Evolutionary conservation across 2,329 filamentous ascomycete species (phyloP).

Genomic region (Colletotrichum falcatum): DNA sequence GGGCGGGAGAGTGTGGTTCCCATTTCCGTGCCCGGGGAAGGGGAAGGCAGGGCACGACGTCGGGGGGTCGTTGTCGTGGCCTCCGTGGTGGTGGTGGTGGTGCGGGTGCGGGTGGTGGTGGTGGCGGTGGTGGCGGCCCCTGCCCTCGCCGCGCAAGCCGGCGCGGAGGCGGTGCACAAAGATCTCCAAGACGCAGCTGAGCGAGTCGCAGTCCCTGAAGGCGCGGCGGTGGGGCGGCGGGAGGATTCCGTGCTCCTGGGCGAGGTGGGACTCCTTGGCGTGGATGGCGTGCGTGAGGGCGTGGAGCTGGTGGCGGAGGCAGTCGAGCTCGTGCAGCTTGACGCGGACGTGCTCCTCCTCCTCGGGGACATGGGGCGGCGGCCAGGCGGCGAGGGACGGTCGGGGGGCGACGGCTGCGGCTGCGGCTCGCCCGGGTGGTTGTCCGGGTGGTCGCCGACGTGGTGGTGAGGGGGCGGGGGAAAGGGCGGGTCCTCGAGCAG

Average conservation of each 20-base stretch:
- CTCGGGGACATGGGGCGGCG: conserved; percentile 40
- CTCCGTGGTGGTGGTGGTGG: neutral
- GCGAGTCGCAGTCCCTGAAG: conserved; percentile 52
- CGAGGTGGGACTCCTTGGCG: conserved; percentile 56
- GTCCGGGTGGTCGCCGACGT: conserved; percentile 27
- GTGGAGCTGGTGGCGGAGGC: conserved; percentile 55
- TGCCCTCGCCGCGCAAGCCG: conserved; percentile 21
- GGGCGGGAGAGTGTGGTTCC: conserved; percentile 44
- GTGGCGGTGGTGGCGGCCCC: neutral
- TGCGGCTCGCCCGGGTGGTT: conserved; percentile 15
- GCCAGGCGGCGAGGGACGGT: conserved; percentile 8
- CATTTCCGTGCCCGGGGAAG: conserved; percentile 41
- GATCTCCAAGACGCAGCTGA: conserved; percentile 58
- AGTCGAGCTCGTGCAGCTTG: conserved; percentile 59
- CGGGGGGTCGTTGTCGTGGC: conserved; percentile 6
- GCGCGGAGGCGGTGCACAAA: conserved; percentile 55
- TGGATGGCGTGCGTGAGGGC: conserved; percentile 57
- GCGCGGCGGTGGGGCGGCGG: conserved; percentile 34
- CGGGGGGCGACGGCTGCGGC: neutral
- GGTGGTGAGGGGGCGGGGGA: conserved; percentile 42
- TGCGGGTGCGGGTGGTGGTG: too few relatives aligned
- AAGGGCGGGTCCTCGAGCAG: conserved; percentile 37
- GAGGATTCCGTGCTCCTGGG: conserved; percentile 50
- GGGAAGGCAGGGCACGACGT: conserved; percentile 43
- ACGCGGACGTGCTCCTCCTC: conserved; percentile 49